phyloP scores from a whole-genome alignment of 73 alveolate species.

The Uronychia binucleata region DNA sequence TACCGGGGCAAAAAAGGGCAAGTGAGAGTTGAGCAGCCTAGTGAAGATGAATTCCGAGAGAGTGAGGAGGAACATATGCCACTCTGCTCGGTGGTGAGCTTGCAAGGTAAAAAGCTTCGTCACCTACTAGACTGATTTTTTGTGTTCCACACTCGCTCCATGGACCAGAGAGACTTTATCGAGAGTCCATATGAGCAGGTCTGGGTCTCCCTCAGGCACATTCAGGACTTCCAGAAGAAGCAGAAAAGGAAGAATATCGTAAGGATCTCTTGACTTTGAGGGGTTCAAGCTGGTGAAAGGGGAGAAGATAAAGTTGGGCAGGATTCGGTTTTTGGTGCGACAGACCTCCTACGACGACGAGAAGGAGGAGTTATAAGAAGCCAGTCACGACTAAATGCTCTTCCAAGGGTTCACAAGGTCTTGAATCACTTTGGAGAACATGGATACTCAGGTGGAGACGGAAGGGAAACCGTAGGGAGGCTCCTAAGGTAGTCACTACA shows the following conservation, averaged over 20 bases:
- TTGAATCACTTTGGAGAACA: neutral
- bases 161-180: neutral
- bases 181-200: neutral
- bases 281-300: neutral
- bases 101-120: neutral
- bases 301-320: neutral
- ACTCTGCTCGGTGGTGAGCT: neutral
- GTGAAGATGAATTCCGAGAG: neutral
- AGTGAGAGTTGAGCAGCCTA: no score
- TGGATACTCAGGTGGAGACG: neutral
- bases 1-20: neutral
- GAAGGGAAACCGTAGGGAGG: neutral
- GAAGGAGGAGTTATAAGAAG: neutral
- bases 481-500: neutral
- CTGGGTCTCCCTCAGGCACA: neutral
- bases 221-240: neutral
- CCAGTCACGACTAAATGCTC: neutral
- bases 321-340: neutral
- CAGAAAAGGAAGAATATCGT: neutral
- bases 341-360: neutral
- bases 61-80: neutral
- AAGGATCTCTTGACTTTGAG: neutral
- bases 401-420: neutral
- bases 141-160: neutral
- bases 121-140: neutral